Evolutionary conservation across 2,329 filamentous ascomycete species (phyloP), one percentile per base, ranked within the genome.

Genomic region (Arthroderma sp.): DNA sequence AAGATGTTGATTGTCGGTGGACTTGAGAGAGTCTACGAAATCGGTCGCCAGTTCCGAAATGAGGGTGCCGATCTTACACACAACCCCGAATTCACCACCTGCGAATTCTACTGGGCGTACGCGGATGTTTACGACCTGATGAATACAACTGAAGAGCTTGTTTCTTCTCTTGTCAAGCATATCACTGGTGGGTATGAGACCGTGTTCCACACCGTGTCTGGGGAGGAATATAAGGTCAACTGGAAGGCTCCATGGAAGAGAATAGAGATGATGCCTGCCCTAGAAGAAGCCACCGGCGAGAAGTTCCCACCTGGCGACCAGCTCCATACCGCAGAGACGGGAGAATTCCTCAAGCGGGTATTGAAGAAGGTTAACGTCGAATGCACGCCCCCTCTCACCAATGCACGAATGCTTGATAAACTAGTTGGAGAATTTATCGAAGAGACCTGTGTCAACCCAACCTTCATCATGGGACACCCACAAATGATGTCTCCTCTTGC

Each of bases 1-100:
- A 98, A 98, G 83, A 86, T 93, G 80, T 73, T 83, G 48, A 83
- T 96, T 41, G 89, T 98, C 30, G 93, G 93, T 58, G 91, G 89
- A 48, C 75, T 96, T 36, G 86, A 94, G 70, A 80, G 85, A 56
- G 91, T 98, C 9, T 98, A 94, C 67, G 91, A 98, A 64, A 79
- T 98, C 51, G 91, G 91, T 52, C 82, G 87, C 53, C 86, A 94
- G 63, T 98, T 98, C 77, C 74, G 91, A 57, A 98, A 98, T 60
- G 88, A 94, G 66, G 82, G 83, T 48, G 82, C 86, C 52, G 86
- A 94, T 63, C 71, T 91, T 42, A 98, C 91, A 5, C 91, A 98
- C 73, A 98, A 96, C 72, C 91, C 85, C 34, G 91, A 98, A 64
- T 98, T 98, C 71, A 98, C 91, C 37, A 94, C 86, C 28, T 86